Evolutionary conservation across 345 rosid genomes (phyloP).

Genomic region (Aegle marmelos): DNA sequence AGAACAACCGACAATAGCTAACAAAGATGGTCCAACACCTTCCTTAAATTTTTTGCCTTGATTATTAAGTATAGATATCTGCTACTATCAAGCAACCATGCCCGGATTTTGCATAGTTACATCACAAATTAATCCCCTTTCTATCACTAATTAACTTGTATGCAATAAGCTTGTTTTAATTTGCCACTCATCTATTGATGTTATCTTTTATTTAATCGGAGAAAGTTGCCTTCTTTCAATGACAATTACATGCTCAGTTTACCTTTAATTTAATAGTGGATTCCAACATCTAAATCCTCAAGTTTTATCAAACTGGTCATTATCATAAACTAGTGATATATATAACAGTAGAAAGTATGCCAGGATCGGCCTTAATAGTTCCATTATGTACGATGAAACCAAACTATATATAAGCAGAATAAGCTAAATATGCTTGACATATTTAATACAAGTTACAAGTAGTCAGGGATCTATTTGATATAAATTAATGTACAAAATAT

Average conservation of each 20-base stretch:
- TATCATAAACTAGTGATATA: neutral
- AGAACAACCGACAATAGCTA: conserved; percentile 38
- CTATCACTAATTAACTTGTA: neutral
- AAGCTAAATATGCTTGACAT: no score
- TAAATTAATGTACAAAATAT: neutral
- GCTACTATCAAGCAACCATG: conserved; percentile 20
- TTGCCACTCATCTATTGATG: neutral
- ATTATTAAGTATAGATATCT: conserved; percentile 28
- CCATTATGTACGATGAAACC: no score
- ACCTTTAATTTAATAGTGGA: neutral
- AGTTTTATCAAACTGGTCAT: neutral
- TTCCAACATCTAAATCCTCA: neutral
- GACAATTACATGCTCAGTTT: neutral
- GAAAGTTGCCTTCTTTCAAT: neutral
- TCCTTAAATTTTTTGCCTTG: conserved; percentile 16
- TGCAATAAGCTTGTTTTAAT: neutral
- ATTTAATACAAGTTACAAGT: no score
- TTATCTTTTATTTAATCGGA: neutral
- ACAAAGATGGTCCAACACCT: conserved; percentile 18
- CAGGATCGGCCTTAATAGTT: no score
- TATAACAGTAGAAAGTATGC: no score
- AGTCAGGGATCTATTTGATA: neutral
- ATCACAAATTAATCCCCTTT: neutral
- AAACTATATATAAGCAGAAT: no score
- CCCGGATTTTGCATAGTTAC: neutral